Percentiles rank a stretch among this genome's conserved stretches.
phyloP scores from a whole-genome alignment of 805 yeast genomes.

The Wickerhamiella sorbophila region DNA sequence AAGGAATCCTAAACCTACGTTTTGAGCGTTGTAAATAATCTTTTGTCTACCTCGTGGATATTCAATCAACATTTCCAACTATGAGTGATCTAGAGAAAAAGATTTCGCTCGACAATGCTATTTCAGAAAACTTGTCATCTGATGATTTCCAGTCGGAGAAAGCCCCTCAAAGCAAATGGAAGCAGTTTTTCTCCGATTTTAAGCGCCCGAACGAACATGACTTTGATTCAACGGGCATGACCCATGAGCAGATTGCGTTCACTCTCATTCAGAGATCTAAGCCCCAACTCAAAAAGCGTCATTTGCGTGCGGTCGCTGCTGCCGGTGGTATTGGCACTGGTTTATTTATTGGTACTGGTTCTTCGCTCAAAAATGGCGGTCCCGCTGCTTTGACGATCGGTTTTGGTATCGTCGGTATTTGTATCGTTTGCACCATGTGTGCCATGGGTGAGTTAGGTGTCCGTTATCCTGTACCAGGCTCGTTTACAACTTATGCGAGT shows the following conservation, averaged over 20 bases:
- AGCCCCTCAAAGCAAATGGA: background rate
- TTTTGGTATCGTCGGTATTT: conserved; percentile 53
- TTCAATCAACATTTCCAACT: too few species aligned
- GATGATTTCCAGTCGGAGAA: background rate
- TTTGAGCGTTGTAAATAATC: too few species aligned
- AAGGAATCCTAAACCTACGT: too few species aligned
- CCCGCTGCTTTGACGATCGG: conserved; percentile 43
- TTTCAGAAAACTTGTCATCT: background rate
- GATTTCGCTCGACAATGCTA: background rate
- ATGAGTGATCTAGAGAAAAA: background rate
- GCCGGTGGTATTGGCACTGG: conserved; percentile 83
- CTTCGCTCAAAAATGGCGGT: conserved; percentile 56
- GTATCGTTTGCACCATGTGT: conserved; percentile 55
- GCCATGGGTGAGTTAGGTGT: conserved; percentile 59
- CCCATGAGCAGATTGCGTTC: conserved; percentile 16
- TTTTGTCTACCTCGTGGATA: too few species aligned
- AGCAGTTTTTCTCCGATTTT: conserved; percentile 4
- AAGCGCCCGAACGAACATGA: conserved; percentile 14
- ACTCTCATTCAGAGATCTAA: conserved; percentile 26
- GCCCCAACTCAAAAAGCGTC: conserved; percentile 31
- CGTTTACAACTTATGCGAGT: conserved; percentile 50
- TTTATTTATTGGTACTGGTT: conserved; percentile 61
- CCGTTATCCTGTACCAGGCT: conserved; percentile 49
- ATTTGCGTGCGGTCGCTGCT: conserved; percentile 59
- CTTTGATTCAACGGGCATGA: conserved; percentile 11